Conservation (phyloP, 2,329 filamentous ascomycete species). For the Ploettnerulaceae sp. region DNA sequence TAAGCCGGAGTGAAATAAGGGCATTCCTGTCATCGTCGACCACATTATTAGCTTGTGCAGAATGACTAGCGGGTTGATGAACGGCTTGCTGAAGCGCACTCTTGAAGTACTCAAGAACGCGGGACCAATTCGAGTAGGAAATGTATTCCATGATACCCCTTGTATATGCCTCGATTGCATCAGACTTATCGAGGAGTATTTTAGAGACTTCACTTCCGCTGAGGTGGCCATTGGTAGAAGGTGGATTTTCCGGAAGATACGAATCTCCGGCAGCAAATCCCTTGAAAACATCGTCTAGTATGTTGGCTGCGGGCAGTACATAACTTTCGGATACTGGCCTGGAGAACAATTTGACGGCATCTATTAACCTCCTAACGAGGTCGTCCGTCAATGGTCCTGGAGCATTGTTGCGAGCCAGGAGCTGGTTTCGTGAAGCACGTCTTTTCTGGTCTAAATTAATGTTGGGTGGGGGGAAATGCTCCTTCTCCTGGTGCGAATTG, state of each 20-base stretch:
- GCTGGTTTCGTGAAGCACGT: conserved; percentile 26
- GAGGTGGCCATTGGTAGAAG: conserved; percentile 27
- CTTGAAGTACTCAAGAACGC: conserved; percentile 55
- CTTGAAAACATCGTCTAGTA: conserved; percentile 47
- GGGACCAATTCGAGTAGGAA: conserved; percentile 59
- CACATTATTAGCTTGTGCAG: conserved; percentile 21
- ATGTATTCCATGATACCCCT: conserved; percentile 58
- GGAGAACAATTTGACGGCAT: conserved; percentile 51
- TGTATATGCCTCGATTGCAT: conserved; percentile 50
- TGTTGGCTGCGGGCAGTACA: conserved; percentile 49
- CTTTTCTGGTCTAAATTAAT: conserved; percentile 19
- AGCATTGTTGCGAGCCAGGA: conserved; percentile 21
- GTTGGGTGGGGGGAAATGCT: conserved; percentile 3
- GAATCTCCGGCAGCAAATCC: conserved; percentile 22
- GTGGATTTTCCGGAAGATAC: conserved; percentile 31
- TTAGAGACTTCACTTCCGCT: conserved; percentile 29
- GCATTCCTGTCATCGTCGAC: conserved; percentile 35
- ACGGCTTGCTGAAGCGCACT: conserved; percentile 34
- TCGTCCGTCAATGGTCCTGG: conserved; percentile 41
- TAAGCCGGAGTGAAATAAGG: conserved; percentile 51
- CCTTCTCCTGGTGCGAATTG: conserved; percentile 18
- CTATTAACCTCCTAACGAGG: conserved; percentile 51
- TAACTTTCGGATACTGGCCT: conserved; percentile 55
- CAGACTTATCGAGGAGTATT: conserved; percentile 29
- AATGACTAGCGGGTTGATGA: conserved; percentile 25